Evolutionary conservation across 2,329 filamentous ascomycete genomes (phyloP), one percentile per base, ranked within the genome.

Genomic region (Periconia macrospinosa): DNA sequence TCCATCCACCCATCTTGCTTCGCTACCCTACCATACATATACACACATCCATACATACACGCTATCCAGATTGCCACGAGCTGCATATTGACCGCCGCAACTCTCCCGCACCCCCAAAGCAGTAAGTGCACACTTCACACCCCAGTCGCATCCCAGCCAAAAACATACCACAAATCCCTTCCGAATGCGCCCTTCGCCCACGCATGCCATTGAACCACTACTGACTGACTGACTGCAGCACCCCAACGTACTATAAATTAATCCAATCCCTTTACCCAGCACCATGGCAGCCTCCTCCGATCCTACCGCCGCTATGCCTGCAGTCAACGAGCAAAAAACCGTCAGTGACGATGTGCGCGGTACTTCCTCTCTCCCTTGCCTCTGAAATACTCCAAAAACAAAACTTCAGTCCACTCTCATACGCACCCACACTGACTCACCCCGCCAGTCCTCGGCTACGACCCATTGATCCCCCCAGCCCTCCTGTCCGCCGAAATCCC

Each of bases 401-500:
- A 23, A 27, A 27, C 23, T 8, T 19, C 18, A 20, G 6, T n/a
- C 6, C 18, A 44, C 42, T 23, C 27, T 30, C 15, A 35, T 17
- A 40, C 27, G 11, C 17, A 19, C 37, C 6, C 13, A 42, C 47
- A 41, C 46, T 57, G 20, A 47, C 15, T 19, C 48, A 30, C 41
- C 23, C 30, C 18, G 23, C 17, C 61, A 97, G 93, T 97, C 76
- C 81, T 95, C 72, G 92, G 92, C 64, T 93, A 97, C 82, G 92
- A 97, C 77, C 91, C 93, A 69, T 81, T 97, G 71, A 94, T 96
- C 73, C 88, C 91, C 45, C 93, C 93, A 42, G 88, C 90, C 63
- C 85, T 96, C 64, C 88, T 97, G 68, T 86, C 91, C 73, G 86
- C 87, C 57, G 92, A 97, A 77, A 87, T 97, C 65, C 91, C 92